A percentile compares a stretch with the other conserved stretches of the same genome.
These are phyloP conservation scores for Nadsonia commutata DNA, from an alignment of 1,139 yeast species.

Conservation along the genomic window DNA sequence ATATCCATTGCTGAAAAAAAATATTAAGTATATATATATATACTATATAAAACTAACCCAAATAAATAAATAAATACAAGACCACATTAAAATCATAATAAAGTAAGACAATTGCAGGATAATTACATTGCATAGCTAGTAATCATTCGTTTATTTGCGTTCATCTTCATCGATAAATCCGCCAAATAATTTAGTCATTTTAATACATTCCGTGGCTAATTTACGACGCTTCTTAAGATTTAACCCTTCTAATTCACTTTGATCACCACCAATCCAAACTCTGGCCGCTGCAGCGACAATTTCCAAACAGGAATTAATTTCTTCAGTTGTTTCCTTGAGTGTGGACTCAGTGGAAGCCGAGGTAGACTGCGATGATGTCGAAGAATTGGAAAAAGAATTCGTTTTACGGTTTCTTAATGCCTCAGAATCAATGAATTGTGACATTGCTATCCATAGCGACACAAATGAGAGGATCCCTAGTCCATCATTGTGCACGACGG, in stretches of 20 bases:
- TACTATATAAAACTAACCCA: too few relatives aligned
- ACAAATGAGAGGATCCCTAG: constrained; percentile 24
- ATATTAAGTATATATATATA: too few relatives aligned
- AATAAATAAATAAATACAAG: too few relatives aligned
- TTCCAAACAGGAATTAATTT: constrained; percentile 12
- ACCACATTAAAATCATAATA: too few relatives aligned
- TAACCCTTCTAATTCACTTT: constrained; percentile 21
- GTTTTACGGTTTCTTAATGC: background rate
- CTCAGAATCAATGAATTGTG: background rate
- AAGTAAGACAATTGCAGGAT: too few relatives aligned
- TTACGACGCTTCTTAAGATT: constrained; percentile 17
- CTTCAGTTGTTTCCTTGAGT: constrained; percentile 1
- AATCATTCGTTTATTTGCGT: too few relatives aligned
- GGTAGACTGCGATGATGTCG: background rate
- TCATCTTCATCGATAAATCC: constrained; percentile 17
- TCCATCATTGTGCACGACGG: constrained; percentile 12
- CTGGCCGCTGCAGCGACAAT: constrained; percentile 19
- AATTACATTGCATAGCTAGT: too few relatives aligned
- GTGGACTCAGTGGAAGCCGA: background rate
- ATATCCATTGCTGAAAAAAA: too few relatives aligned
- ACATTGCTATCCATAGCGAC: constrained; percentile 15
- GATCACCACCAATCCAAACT: constrained; percentile 25
- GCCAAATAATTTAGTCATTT: constrained; percentile 18
- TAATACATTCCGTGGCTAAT: constrained; percentile 21
- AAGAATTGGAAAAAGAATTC: background rate